Evolutionary conservation across 2,329 filamentous ascomycete species (phyloP), one percentile per base, ranked within the genome.

Genomic region (Aureobasidium sp.): DNA sequence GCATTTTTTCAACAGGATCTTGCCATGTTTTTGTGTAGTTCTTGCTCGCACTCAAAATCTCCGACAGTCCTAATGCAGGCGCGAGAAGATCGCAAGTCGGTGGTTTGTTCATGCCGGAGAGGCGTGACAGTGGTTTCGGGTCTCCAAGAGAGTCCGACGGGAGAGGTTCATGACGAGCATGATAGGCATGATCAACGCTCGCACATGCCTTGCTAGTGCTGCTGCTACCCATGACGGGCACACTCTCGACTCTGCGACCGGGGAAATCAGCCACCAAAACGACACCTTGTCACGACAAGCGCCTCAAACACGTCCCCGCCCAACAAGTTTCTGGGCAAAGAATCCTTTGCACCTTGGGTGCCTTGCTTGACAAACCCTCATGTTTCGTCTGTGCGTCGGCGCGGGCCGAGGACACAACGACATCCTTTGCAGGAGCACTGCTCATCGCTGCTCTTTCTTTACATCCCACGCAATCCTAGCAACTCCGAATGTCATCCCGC

Each of bases 91-190:
- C 59, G 59, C 59, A 29, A 10, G 50, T 62, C 60, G 60, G 60
- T 47, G 50, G 32, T 56, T 47, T 37, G 41, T 15, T 32, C 15
- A 56, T 51, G 48, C 60, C 60, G 60, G 48, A 41, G 44, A 32
- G 20, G 46, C 57, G 36, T 50, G 44, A 60, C n/a, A 41, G 7
- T 39, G 39, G 26, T 34, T 36, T 56, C 60, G 60, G 60, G 50
- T 62, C 60, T 62, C 60, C 60, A 56, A 56, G n/a, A 48, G 48
- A 60, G 57, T 60, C 57, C 57, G 57, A 51, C 57, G 36, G 55
- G 32, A 29, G 20, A 46, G 29, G 2, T 48, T 59, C 43, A 60
- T 60, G 57, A 60, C 57, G 57, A 60, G 34, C 46, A 50, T 60
- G 57, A 60, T 60, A 32, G 29, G 32, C 46, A 24, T 32, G 37